phyloP scores from a whole-genome alignment of 352 stramenopile genomes.

The Phytophthora chlamydospora region DNA sequence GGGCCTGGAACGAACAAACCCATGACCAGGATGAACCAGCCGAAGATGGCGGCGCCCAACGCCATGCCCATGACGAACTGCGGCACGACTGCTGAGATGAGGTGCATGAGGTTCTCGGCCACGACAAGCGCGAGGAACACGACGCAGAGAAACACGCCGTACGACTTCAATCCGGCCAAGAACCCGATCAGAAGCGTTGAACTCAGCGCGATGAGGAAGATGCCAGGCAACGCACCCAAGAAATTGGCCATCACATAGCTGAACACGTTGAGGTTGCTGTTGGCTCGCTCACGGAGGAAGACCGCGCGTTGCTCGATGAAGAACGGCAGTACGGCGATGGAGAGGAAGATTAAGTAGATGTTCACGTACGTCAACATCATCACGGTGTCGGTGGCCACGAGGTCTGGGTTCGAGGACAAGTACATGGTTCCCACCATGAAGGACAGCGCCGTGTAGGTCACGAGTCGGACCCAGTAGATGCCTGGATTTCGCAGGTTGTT shows the following conservation, averaged over 20 bases:
- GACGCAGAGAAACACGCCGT: conserved; percentile 57
- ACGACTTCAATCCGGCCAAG: conserved; percentile 55
- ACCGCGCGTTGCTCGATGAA: conserved; percentile 86
- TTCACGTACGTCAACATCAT: conserved; percentile 86
- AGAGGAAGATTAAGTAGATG: conserved; percentile 91
- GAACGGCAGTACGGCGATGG: conserved; percentile 78
- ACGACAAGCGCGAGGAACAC: conserved; percentile 73
- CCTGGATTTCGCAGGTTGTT: conserved; percentile 71
- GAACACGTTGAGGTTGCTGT: conserved; percentile 58
- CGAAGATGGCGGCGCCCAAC: conserved; percentile 70
- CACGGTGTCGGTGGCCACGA: conserved; percentile 42
- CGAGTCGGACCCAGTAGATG: conserved; percentile 73
- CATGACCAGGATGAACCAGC: conserved; percentile 84
- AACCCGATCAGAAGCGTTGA: conserved; percentile 51
- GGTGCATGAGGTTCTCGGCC: conserved; percentile 80
- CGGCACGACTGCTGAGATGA: conserved; percentile 66
- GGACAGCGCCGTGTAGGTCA: conserved; percentile 75
- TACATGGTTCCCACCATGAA: conserved; percentile 78
- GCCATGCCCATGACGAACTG: conserved; percentile 86
- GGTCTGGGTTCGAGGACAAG: conserved; percentile 35
- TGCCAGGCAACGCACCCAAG: conserved; percentile 67
- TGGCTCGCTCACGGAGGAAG: conserved; percentile 75
- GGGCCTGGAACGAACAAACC: conserved; percentile 67
- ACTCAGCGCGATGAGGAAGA: conserved; percentile 61
- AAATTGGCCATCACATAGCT: conserved; percentile 79